Evolutionary conservation across 129 eudicot genomes (phyloP), one percentile per base, ranked within the genome.

Genomic region (Lactuca sativa): DNA sequence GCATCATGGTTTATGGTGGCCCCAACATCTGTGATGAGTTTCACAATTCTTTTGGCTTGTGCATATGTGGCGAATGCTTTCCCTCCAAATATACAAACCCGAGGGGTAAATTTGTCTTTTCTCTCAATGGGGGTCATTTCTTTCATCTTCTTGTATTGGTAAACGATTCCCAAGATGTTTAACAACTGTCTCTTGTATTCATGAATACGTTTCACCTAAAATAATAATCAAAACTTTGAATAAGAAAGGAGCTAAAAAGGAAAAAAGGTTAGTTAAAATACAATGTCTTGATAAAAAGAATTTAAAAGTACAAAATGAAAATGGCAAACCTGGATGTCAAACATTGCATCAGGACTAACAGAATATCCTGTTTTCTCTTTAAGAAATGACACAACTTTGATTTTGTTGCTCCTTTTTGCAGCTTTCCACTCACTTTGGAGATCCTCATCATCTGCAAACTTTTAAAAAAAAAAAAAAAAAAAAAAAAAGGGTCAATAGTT

Each of bases 61-160:
- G 91, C 90, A 66, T 92, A 92, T 43, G 98, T 92, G 74, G 98
- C 90, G 80, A 92, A 92, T 43, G 98, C 98, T 81, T 89, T 92
- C 71, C 98, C 98, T 40, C 98, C 98, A 89, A 92, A 92, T 76
- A 92, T 86, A 64, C 96, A 92, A 52, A 92, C 96, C 32, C 96
- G 89, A 17, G 98, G 95, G 48, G 85, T 95, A 75, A 73, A 92
- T 70, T 81, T 84, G 18, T 64, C 86, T 81, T 75, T 73, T 77
- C 98, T 77, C 76, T 92, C 98, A 32, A 31, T 60, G 41, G 82
- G 74, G 15, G 58, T 72, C 88, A 89, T 86, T 86, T 89, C 95
- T 79, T 92, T 92, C 96, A 92, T 89, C 81, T 86, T 85, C 78
- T 89, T 92, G 80, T 92, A 92, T 57, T 96, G 95, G 67, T 92